Evolutionary conservation across 2,329 filamentous ascomycete species (phyloP), one percentile per base, ranked within the genome.

Genomic region (Calonectria pteridis): DNA sequence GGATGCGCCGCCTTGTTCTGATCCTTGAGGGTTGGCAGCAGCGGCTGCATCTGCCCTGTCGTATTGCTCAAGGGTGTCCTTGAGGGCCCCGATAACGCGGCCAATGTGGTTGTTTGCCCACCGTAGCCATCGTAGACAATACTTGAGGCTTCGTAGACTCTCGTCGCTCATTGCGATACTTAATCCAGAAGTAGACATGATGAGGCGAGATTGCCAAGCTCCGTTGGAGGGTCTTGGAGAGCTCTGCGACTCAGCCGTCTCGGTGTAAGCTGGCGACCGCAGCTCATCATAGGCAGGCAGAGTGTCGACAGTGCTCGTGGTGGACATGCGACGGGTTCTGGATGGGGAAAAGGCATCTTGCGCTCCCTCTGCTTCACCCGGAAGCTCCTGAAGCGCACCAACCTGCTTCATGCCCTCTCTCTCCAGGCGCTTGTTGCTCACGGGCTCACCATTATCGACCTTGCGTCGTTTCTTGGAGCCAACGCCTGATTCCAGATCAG

Each of bases 101-200:
- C 93, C 92, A 71, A 98, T 92, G 81, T 95, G 94, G 9, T 91
- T 92, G 74, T 98, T 98, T 2, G 95, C 95, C 89, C 93, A 94
- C 31, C 93, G 91, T 59, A 98, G 87, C 89, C 95, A 94, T 29
- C 90, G 90, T 2, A 98, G 87, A 76, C 96, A 98, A 79, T 95
- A 96, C 79, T 94, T 95, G 51, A 99, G 87, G 74, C 94, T 97
- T 66, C 93, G 91, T 11, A 98, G 86, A 28, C 95, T 98, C 80
- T 97, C 94, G 23, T 97, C 94, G 80, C 94, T 97, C 90, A 99
- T 95, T 1, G 97, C 95, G 20, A 98, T 93, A 76, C 95, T 95
- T 0, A 98, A 89, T 0, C 95, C 96, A 0, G 95, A 98, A 0
- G 96, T 98, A 6, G 95, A 96, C 83, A 98, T 94, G 77, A 98